Conservation (phyloP, 768 basidiomycete genomes). For the Kwoniella sp. region DNA sequence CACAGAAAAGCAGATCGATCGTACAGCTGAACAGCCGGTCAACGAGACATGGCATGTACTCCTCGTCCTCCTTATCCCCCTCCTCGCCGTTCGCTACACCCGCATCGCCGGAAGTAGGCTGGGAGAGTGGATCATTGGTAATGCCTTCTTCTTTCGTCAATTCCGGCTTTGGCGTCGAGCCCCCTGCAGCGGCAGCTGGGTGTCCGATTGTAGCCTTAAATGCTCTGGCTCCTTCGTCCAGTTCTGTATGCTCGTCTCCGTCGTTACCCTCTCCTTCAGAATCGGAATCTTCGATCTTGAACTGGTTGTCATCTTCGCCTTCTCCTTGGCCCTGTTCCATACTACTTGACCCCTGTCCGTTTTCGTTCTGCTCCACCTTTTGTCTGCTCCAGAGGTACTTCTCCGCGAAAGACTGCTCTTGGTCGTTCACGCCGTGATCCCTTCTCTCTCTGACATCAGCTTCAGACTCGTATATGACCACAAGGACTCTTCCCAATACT, state of each 20-base stretch:
- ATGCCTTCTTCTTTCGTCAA: conserved; percentile 11
- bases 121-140: conserved; percentile 30
- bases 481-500: conserved; percentile 82
- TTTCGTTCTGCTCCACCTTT: conserved; percentile 59
- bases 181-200: conserved; percentile 28
- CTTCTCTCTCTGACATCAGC: conserved; percentile 51
- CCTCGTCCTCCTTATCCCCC: conserved; percentile 48
- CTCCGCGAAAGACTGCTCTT: conserved; percentile 64
- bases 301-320: conserved; percentile 35
- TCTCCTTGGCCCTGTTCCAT: not conserved
- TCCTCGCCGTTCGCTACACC: conserved; percentile 1
- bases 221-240: conserved; percentile 36
- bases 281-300: conserved; percentile 51
- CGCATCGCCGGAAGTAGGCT: not conserved
- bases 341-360: conserved; percentile 26
- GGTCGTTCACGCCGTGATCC: conserved; percentile 11
- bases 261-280: conserved; percentile 28
- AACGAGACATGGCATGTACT: conserved; percentile 71
- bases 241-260: conserved; percentile 16
- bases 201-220: conserved; percentile 41
- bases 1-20: conserved; percentile 87
- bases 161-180: conserved; percentile 1
- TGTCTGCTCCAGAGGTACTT: conserved; percentile 77
- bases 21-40: conserved; percentile 77
- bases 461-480: conserved; percentile 70